phyloP scores from a whole-genome alignment of 768 basidiomycete genomes.

The Lactarius hatsudake region DNA sequence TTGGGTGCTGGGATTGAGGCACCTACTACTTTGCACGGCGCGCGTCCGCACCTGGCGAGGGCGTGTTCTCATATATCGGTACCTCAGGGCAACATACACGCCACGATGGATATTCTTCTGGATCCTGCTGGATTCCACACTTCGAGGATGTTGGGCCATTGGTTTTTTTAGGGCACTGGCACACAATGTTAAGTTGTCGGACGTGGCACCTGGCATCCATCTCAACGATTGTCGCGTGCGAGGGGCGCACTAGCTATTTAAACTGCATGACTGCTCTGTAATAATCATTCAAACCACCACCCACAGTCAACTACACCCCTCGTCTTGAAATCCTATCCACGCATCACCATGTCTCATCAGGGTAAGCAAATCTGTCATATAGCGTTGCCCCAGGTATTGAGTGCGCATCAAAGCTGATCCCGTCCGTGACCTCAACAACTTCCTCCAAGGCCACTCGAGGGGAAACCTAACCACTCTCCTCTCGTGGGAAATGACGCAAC shows the following conservation, averaged over 20 bases:
- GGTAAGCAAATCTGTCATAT: background rate
- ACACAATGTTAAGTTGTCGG: background rate
- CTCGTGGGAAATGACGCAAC: background rate
- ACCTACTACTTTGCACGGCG: background rate
- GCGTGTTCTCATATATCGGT: background rate
- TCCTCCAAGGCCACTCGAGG: conserved; percentile 3
- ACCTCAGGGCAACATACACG: background rate
- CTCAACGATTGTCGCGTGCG: background rate
- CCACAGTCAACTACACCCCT: background rate
- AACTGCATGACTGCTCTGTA: background rate
- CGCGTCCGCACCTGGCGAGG: background rate
- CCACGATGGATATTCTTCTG: background rate
- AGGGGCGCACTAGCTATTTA: conserved; percentile 2
- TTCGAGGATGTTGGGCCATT: background rate
- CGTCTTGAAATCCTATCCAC: background rate
- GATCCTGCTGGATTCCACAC: background rate
- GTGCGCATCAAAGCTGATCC: background rate
- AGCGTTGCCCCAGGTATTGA: background rate
- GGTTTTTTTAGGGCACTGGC: background rate
- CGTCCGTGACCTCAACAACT: conserved; percentile 12
- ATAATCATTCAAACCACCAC: background rate
- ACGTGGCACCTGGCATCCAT: conserved; percentile 2
- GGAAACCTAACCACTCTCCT: background rate
- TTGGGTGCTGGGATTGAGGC: background rate
- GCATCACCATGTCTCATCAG: background rate